A percentile compares a stretch with the other conserved stretches of the same genome.
phyloP scores from a whole-genome alignment of 352 stramenopile genomes.

The Phytophthora agathidicida region DNA sequence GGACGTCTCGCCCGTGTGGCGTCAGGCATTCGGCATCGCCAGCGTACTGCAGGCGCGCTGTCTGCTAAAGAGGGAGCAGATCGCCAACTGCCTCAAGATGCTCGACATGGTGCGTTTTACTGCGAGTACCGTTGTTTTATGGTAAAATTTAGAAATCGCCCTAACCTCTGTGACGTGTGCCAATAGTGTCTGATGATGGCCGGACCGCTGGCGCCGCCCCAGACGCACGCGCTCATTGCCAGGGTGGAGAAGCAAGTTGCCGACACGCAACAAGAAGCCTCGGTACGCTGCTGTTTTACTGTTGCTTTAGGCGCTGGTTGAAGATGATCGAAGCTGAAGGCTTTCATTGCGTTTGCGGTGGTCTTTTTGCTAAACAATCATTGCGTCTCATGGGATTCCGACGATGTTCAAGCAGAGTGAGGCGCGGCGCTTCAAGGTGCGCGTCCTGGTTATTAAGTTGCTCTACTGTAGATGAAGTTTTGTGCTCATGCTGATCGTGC shows the following conservation, averaged over 20 bases:
- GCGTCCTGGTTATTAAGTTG: not conserved
- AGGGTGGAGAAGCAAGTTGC: conserved; percentile 36
- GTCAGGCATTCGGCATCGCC: conserved; percentile 62
- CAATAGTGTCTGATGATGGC: conserved; percentile 85
- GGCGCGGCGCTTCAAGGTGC: conserved; percentile 30
- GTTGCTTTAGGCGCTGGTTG: conserved; percentile 3
- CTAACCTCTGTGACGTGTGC: not conserved
- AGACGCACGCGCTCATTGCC: conserved; percentile 59
- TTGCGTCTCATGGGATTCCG: conserved; percentile 33
- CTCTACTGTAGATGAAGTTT: not conserved
- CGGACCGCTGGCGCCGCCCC: conserved; percentile 46
- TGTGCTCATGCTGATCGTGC: conserved; percentile 1
- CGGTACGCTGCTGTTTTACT: conserved; percentile 11
- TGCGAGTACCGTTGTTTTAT: conserved; percentile 7
- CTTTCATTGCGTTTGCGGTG: conserved; percentile 30
- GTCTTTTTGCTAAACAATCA: conserved; percentile 13
- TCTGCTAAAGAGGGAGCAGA: conserved; percentile 28
- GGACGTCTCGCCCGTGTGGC: conserved; percentile 56
- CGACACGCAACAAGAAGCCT: not conserved
- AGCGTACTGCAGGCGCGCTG: conserved; percentile 56
- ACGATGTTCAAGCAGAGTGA: conserved; percentile 13
- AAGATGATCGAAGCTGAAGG: not conserved
- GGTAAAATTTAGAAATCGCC: too few species aligned
- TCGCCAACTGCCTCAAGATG: conserved; percentile 41
- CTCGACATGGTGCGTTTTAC: conserved; percentile 67